phyloP scores from a whole-genome alignment of 2,329 filamentous ascomycete genomes.

The Ascochyta pisi region DNA sequence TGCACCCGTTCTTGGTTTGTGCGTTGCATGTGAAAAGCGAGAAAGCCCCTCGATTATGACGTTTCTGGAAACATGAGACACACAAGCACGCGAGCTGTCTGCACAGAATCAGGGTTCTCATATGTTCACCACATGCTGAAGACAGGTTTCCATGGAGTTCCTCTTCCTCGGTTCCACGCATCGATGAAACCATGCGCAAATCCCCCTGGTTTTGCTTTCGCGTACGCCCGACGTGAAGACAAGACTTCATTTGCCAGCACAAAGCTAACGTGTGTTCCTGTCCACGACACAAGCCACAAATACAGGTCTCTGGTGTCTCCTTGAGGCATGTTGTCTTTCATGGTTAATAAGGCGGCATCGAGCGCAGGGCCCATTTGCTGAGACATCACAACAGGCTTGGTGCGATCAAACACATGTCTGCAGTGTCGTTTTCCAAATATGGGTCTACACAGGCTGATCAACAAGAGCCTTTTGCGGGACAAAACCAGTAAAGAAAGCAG shows the following conservation, averaged over 20 bases:
- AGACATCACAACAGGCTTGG: background rate
- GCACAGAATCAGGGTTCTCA: conserved; percentile 6
- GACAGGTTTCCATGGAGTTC: background rate
- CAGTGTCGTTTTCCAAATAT: background rate
- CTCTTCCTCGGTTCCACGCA: background rate
- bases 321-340: background rate
- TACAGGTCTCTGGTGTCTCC: too few relatives aligned
- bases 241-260: background rate
- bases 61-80: background rate
- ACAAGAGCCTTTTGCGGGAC: background rate
- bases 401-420: background rate
- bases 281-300: background rate
- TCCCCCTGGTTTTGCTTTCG: conserved; percentile 2
- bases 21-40: conserved; percentile 12
- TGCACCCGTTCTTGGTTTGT: conserved; percentile 8
- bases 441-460: background rate
- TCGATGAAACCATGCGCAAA: conserved; percentile 11
- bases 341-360: background rate
- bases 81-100: conserved; percentile 13
- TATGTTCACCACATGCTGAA: background rate
- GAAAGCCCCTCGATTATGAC: conserved; percentile 5
- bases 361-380: background rate
- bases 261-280: background rate
- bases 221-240: background rate
- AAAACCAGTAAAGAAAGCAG: background rate